A percentile compares a stretch with the other conserved stretches of the same genome.
Evolutionary conservation across 371 early-diverging fungal species (phyloP).

Genomic region (Coemansia sp.): DNA sequence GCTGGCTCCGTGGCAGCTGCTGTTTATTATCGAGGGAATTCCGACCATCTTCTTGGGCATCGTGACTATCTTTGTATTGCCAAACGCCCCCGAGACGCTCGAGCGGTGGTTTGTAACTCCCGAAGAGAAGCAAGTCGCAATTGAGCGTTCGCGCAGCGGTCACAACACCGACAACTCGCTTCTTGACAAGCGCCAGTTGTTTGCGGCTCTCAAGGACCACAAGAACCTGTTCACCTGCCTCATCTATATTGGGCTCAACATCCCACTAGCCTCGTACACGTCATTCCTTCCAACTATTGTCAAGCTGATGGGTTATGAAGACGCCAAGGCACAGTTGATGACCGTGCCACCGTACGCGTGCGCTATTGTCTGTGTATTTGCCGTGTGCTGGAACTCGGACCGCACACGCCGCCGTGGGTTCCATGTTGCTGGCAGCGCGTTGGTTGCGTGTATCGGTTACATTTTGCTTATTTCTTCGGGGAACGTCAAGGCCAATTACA

Average conservation of each 20-base stretch:
- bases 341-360: constrained; percentile 53
- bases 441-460: constrained; percentile 65
- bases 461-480: constrained; percentile 57
- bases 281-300: constrained; percentile 53
- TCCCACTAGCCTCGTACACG: constrained; percentile 45
- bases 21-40: constrained; percentile 62
- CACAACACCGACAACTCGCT: constrained; percentile 25
- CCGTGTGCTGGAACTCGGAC: constrained; percentile 65
- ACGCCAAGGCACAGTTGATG: constrained; percentile 50
- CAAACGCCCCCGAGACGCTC: constrained; percentile 68
- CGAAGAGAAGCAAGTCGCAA: constrained; percentile 59
- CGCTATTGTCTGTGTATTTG: constrained; percentile 50
- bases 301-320: constrained; percentile 47
- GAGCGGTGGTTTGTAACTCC: constrained; percentile 58
- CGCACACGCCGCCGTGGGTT: constrained; percentile 61
- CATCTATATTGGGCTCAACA: constrained; percentile 48
- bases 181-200: constrained; percentile 42
- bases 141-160: constrained; percentile 55
- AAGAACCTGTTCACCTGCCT: constrained; percentile 33
- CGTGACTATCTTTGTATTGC: constrained; percentile 61
- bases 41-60: constrained; percentile 59
- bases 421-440: constrained; percentile 61
- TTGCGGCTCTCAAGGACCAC: constrained; percentile 32
- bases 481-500: constrained; percentile 52
- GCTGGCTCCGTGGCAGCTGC: constrained; percentile 51